phyloP scores from a whole-genome alignment of 768 basidiomycete species.

The Roridomyces roridus region DNA sequence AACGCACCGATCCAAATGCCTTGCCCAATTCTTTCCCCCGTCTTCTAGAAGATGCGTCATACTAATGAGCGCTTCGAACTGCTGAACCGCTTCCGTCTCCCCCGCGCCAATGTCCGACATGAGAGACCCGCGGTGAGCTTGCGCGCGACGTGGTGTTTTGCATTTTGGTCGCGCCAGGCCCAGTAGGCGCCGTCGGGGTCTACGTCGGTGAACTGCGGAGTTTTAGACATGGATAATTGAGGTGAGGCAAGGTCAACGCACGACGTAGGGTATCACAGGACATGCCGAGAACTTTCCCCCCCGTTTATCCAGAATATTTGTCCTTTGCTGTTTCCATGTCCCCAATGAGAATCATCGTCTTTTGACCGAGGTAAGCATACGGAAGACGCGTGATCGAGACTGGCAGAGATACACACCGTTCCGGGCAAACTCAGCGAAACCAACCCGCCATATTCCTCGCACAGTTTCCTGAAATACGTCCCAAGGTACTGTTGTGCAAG shows the following conservation, averaged over 20 bases:
- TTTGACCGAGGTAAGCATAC: not conserved
- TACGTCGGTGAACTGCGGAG: not conserved
- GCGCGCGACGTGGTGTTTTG: not conserved
- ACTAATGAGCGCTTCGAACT: not conserved
- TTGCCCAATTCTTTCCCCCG: not conserved
- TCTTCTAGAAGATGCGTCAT: not conserved
- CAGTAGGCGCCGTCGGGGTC: not conserved
- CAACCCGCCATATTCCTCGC: not conserved
- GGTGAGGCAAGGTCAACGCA: not conserved
- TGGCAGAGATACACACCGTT: not conserved
- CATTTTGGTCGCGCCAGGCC: not conserved
- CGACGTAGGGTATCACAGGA: not conserved
- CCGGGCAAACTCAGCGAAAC: not conserved
- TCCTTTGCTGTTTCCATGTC: not conserved
- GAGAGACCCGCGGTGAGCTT: not conserved
- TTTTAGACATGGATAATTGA: not conserved
- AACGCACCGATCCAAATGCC: not conserved
- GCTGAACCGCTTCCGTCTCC: not conserved
- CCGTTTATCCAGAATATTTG: not conserved
- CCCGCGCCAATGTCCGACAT: not conserved
- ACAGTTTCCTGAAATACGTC: not conserved
- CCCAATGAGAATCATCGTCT: not conserved
- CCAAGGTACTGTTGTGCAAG: not conserved
- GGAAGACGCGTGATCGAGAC: not conserved
- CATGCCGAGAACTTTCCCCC: not conserved